These are phyloP conservation scores for Thalassiosira hispida DNA, from an alignment of 352 stramenopile genomes.

Conservation along the genomic window DNA sequence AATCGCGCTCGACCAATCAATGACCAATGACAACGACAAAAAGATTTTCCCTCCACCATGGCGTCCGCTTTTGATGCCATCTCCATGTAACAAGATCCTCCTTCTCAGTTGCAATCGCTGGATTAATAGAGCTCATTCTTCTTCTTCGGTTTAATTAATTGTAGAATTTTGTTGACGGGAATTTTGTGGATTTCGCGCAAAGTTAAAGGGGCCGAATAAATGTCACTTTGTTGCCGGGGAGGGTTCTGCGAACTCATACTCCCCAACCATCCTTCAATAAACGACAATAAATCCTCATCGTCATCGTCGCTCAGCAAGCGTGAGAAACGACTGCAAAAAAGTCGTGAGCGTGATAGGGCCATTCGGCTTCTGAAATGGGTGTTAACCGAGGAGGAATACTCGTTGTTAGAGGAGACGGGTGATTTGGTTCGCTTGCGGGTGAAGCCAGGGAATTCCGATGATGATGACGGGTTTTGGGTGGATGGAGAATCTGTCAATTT, in stretches of 20 bases:
- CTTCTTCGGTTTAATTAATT: too few species aligned
- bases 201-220: too few species aligned
- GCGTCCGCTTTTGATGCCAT: neutral
- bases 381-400: constrained; percentile 50
- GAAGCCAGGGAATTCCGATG: constrained; percentile 4
- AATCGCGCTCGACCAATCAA: neutral
- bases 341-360: constrained; percentile 41
- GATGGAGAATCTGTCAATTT: constrained; percentile 31
- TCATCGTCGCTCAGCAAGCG: constrained; percentile 35
- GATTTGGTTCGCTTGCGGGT: constrained; percentile 50
- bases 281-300: neutral
- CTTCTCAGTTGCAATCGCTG: too few species aligned
- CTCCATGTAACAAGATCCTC: neutral
- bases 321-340: constrained; percentile 42
- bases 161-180: neutral
- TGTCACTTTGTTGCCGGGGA: constrained; percentile 31
- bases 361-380: constrained; percentile 42
- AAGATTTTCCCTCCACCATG: neutral
- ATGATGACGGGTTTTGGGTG: constrained; percentile 28
- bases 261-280: constrained; percentile 1
- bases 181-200: too few species aligned
- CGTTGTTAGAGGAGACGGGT: constrained; percentile 33
- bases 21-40: neutral
- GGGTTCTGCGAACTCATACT: constrained; percentile 52
- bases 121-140: too few species aligned